Conservation (phyloP, 441 rosid genomes). For the Euphorbia celastroides region DNA sequence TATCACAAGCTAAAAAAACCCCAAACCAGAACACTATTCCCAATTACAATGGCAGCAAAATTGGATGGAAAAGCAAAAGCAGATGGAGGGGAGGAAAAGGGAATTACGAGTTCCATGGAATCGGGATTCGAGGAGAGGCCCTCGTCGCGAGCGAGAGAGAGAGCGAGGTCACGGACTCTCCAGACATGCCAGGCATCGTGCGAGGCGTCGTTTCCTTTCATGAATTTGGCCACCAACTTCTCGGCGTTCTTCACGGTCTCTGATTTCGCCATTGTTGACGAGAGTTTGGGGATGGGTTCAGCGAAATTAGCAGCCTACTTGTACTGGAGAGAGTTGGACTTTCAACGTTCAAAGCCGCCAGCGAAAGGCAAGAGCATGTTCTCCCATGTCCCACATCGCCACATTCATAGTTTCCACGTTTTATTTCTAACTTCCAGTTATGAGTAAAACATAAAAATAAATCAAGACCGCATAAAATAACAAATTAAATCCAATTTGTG, state of each 20-base stretch:
- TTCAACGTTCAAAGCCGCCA: too few relatives aligned
- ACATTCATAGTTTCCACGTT: too few relatives aligned
- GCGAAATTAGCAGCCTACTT: too few relatives aligned
- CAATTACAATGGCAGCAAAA: background rate
- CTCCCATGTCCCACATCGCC: too few relatives aligned
- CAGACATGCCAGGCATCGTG: slow-evolving; percentile 72
- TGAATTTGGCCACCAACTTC: slow-evolving; percentile 45
- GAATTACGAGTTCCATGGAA: slow-evolving; percentile 66
- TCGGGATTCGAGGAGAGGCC: slow-evolving; percentile 63
- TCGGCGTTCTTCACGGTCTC: slow-evolving; percentile 46
- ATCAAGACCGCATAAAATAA: too few relatives aligned
- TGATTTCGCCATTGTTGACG: slow-evolving; percentile 20
- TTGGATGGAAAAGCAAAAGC: background rate
- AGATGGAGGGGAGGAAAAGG: too few relatives aligned
- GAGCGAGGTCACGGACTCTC: slow-evolving; percentile 78
- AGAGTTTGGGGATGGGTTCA: too few relatives aligned
- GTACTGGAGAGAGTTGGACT: too few relatives aligned
- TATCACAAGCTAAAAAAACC: too few relatives aligned
- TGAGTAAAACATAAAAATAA: background rate
- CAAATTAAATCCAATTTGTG: background rate
- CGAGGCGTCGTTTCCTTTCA: slow-evolving; percentile 83
- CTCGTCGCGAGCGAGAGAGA: slow-evolving; percentile 71
- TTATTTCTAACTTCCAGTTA: background rate
- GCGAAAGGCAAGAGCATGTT: too few relatives aligned
- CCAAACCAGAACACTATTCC: background rate